phyloP scores from a whole-genome alignment of 2,329 filamentous ascomycete species.

The Aureobasidium uvarum region DNA sequence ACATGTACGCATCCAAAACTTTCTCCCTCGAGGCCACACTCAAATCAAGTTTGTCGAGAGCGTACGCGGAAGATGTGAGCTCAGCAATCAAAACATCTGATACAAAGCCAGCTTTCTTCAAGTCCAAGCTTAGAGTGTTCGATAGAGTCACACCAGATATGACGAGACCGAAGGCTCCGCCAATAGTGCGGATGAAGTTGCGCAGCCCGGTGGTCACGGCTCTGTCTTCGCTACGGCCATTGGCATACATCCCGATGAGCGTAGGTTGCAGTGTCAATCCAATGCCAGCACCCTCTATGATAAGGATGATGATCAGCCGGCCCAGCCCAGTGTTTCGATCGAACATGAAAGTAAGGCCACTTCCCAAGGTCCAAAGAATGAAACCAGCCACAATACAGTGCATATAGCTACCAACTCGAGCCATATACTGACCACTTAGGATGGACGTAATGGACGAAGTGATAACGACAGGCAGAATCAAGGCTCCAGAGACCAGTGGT shows the following conservation, averaged over 20 bases:
- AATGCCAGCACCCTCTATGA: conserved; percentile 37
- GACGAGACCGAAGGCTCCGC: conserved; percentile 40
- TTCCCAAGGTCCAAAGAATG: conserved; percentile 40
- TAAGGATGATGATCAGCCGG: conserved; percentile 30
- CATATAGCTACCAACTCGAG: conserved; percentile 40
- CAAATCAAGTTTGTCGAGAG: conserved; percentile 21
- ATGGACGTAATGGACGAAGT: conserved; percentile 48
- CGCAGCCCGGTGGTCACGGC: conserved; percentile 43
- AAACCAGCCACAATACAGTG: conserved; percentile 49
- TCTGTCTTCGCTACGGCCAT: conserved; percentile 39
- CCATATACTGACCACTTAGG: conserved; percentile 47
- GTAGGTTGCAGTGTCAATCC: conserved; percentile 43
- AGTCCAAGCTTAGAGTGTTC: conserved; percentile 31
- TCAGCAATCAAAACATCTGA: conserved; percentile 29
- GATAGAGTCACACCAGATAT: conserved; percentile 39
- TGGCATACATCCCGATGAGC: conserved; percentile 42
- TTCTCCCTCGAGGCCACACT: conserved; percentile 26
- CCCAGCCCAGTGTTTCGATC: not conserved
- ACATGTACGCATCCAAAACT: not conserved
- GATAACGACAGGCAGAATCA: conserved; percentile 47
- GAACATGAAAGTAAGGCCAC: not conserved
- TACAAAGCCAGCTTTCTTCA: conserved; percentile 1
- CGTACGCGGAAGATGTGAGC: conserved; percentile 27
- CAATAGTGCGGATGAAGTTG: conserved; percentile 43
- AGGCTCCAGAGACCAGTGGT: conserved; percentile 46